Percentiles rank a stretch among this genome's conserved stretches.
Evolutionary conservation across 148 eudicot genomes (phyloP).

Genomic region (Agrostemma githago): DNA sequence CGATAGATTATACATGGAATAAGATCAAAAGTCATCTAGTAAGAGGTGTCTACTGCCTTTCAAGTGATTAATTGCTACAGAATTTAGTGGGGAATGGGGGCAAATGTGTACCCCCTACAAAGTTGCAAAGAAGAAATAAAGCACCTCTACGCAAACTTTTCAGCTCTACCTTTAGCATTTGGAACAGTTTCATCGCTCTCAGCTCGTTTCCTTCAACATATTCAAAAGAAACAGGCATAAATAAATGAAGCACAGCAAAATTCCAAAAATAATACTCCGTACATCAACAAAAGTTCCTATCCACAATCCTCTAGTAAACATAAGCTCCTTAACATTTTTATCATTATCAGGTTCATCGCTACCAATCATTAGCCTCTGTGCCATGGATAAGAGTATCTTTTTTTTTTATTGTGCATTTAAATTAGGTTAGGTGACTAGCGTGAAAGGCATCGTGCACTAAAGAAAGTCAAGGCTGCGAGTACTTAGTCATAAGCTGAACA

Average conservation of each 20-base stretch:
- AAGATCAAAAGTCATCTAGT: slow-evolving; percentile 3
- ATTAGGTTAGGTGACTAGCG: no score
- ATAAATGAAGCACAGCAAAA: background rate
- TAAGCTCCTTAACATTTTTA: background rate
- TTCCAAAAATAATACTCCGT: background rate
- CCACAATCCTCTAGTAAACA: background rate
- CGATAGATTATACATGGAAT: background rate
- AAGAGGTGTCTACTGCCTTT: background rate
- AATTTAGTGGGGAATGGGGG: background rate
- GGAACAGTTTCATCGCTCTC: slow-evolving; percentile 74
- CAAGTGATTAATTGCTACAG: background rate
- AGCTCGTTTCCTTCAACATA: slow-evolving; percentile 67
- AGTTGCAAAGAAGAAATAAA: background rate
- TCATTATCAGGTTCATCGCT: background rate
- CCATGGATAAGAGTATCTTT: background rate
- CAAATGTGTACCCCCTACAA: background rate
- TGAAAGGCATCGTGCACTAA: no score
- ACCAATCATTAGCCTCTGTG: background rate
- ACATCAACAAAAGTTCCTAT: background rate
- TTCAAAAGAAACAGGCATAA: background rate
- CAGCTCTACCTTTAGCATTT: slow-evolving; percentile 73
- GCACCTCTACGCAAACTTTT: slow-evolving; percentile 88
- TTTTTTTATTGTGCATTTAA: no score
- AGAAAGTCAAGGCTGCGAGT: no score
- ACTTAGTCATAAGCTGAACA: no score